Base-by-base conservation (phyloP, 257 asterid genomes). In the Thymus quinquecostatus region DNA sequence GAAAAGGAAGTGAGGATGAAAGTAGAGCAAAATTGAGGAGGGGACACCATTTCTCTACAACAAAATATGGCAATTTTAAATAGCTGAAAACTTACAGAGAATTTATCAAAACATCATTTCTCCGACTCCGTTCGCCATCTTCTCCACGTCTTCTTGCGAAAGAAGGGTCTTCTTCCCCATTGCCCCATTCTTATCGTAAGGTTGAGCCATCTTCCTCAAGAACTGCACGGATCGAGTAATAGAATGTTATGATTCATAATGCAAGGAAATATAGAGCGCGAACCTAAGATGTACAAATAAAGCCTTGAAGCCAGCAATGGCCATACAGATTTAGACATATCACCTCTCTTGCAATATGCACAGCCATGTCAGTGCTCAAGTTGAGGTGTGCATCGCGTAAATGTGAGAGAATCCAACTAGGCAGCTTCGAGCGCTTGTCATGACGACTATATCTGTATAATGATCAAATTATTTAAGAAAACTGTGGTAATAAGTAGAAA, bases 311-410 rank as follows among this genome's bases (percentile, higher is more conserved):
- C 49, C 10, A 44, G 49, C 13, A 44, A 0, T 44, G 1, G 9
- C 2, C 49, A 44, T 44, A 7, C 49, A 44, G 1, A 7, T 44
- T 44, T 10, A 44, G 49, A 21, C 49, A 33, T 70, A 29, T 38
- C 77, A 93, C 98, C 96, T 94, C 98, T 84, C 85, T 87, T 44
- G 98, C 98, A 76, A 94, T 94, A 75, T 91, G 96, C 77, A 91
- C 90, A 60, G 98, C 97, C 98, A 94, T 94, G 88, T 91, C 97
- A 0, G 98, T 94, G 66, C 98, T 94, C 85, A 94, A 84, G 86
- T 88, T 94, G 77, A 94, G 87, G 84, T 94, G 97, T 8, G 98
- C 97, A 69, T 94, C 97, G 1, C 96, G 96, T 68, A 94, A 83
- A 79, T 94, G 97, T n/a, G 96, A 87, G 70, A 94, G 80, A 61